A percentile compares a stretch with the other conserved stretches of the same genome.
These are phyloP conservation scores for Monosporozyma solicola DNA, from an alignment of 805 yeast genomes.

Conservation along the genomic window DNA sequence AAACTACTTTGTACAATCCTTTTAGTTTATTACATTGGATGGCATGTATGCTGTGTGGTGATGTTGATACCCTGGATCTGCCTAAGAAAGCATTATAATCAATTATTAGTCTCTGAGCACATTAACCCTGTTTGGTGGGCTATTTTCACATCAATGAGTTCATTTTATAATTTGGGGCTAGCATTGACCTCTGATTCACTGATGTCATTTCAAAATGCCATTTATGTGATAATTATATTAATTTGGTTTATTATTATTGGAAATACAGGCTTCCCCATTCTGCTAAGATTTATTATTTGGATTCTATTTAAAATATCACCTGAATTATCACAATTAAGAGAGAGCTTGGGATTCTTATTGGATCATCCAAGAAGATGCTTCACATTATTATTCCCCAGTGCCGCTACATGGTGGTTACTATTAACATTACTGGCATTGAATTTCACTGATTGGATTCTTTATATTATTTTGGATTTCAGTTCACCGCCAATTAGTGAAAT, in stretches of 20 bases:
- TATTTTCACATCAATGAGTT: constrained; percentile 65
- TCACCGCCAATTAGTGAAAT: constrained; percentile 40
- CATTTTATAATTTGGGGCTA: constrained; percentile 77
- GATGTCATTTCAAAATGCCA: constrained; percentile 51
- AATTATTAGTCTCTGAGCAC: constrained; percentile 42
- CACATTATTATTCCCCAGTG: constrained; percentile 79
- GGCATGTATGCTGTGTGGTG: constrained; percentile 46
- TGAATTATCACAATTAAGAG: constrained; percentile 52
- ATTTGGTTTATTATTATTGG: constrained; percentile 76
- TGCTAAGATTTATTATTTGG: constrained; percentile 78
- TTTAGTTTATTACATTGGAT: constrained; percentile 59
- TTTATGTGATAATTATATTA: constrained; percentile 53
- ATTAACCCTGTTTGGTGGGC: constrained; percentile 87
- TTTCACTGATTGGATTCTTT: constrained; percentile 66
- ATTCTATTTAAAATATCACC: constrained; percentile 53
- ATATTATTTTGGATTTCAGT: constrained; percentile 64
- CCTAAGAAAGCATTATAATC: constrained; percentile 33
- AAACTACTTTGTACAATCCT: constrained; percentile 63
- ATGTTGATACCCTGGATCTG: constrained; percentile 55
- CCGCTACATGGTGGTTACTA: constrained; percentile 91
- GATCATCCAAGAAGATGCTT: constrained; percentile 97
- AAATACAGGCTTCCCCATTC: constrained; percentile 87
- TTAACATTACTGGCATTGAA: constrained; percentile 64
- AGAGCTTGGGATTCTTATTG: constrained; percentile 71
- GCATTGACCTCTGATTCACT: constrained; percentile 75